These are phyloP conservation scores for Colletotrichum coccodes DNA, from an alignment of 2,329 filamentous ascomycete genomes.

Conservation along the genomic window DNA sequence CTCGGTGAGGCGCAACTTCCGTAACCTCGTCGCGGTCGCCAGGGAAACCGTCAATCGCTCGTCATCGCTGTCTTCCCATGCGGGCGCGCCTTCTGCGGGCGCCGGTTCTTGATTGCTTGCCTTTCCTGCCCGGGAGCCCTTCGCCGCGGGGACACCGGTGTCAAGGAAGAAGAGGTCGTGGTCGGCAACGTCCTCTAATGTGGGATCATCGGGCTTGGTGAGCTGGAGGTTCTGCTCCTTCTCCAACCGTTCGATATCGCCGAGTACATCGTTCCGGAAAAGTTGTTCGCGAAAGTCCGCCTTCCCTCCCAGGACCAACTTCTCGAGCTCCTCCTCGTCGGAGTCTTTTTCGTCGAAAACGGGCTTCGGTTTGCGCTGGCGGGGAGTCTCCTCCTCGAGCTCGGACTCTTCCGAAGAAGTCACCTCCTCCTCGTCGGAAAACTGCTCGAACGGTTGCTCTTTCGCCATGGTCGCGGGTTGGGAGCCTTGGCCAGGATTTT, in stretches of 20 bases:
- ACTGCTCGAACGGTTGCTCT: conserved; percentile 33
- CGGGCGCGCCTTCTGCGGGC: conserved; percentile 57
- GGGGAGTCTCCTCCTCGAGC: conserved; percentile 37
- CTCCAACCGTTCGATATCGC: conserved; percentile 41
- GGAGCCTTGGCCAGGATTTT: conserved; percentile 1
- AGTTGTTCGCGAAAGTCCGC: conserved; percentile 83
- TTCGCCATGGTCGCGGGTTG: conserved; percentile 29
- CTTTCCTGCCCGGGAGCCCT: conserved; percentile 43
- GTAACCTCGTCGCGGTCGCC: conserved; percentile 76
- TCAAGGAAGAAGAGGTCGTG: conserved; percentile 89
- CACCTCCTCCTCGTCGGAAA: conserved; percentile 33
- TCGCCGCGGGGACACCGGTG: conserved; percentile 62
- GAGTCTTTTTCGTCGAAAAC: conserved; percentile 74
- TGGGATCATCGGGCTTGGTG: conserved; percentile 52
- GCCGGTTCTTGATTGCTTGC: conserved; percentile 34
- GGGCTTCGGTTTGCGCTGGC: conserved; percentile 36
- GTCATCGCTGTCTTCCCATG: conserved; percentile 97
- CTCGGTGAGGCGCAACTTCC: conserved; percentile 85
- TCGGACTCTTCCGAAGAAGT: conserved; percentile 34
- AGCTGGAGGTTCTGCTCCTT: conserved; percentile 46
- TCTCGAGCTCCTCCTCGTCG: conserved; percentile 86
- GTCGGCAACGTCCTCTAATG: conserved; percentile 74
- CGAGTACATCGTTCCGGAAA: conserved; percentile 61
- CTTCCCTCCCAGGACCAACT: conserved; percentile 87
- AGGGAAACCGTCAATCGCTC: conserved; percentile 88